Evolutionary conservation across 148 eudicot genomes (phyloP).

Genomic region (Chenopodium album): DNA sequence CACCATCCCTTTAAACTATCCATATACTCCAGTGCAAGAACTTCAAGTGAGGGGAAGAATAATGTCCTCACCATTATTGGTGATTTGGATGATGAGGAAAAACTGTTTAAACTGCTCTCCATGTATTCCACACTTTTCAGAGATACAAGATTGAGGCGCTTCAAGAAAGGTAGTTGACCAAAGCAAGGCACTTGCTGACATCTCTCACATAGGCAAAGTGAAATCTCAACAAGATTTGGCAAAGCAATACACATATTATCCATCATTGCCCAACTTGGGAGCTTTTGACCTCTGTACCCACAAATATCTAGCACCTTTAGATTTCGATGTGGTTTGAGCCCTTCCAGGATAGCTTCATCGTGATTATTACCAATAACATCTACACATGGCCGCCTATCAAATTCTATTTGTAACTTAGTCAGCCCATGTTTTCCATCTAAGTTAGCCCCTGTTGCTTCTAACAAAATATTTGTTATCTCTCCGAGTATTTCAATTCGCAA

Average conservation of each 20-base stretch:
- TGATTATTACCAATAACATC: not conserved
- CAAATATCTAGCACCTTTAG: not conserved
- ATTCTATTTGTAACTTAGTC: not conserved
- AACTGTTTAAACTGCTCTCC: not conserved
- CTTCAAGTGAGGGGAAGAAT: constrained; percentile 41
- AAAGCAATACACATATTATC: constrained; percentile 10
- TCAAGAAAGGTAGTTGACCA: constrained; percentile 22
- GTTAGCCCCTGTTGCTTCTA: constrained; percentile 8
- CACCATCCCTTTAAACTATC: constrained; percentile 35
- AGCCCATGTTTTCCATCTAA: not conserved
- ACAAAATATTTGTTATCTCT: not conserved
- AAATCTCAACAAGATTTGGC: constrained; percentile 21
- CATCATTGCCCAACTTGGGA: constrained; percentile 28
- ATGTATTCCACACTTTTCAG: constrained; percentile 10
- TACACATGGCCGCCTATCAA: not conserved
- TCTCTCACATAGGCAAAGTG: not conserved
- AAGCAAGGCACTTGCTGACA: constrained; percentile 21
- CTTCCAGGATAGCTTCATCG: constrained; percentile 20
- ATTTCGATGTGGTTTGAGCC: constrained; percentile 26
- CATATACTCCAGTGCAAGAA: not conserved
- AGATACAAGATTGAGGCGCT: not conserved
- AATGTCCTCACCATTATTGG: not conserved
- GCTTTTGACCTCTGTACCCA: not conserved
- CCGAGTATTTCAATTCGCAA: not conserved
- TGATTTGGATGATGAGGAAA: not conserved